Percentiles rank a stretch among this genome's conserved stretches.
These are phyloP conservation scores for Candida manassasensis DNA, from an alignment of 805 yeast species.

Conservation along the genomic window DNA sequence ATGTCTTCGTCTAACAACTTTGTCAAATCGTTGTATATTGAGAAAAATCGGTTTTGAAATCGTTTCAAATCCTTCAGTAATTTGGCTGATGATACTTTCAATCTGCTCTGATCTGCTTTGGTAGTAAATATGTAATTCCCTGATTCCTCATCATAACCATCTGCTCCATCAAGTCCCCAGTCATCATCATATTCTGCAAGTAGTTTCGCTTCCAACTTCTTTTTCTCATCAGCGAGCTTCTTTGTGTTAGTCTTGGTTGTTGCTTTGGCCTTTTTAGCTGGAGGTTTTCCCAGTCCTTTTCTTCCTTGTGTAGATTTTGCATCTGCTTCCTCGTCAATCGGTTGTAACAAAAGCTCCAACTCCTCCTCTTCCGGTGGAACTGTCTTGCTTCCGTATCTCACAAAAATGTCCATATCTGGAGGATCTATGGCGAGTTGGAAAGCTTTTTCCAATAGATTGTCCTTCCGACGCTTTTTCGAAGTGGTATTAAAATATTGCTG, in stretches of 20 bases:
- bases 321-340: conserved; percentile 20
- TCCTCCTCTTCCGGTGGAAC: conserved; percentile 47
- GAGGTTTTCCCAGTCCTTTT: conserved; percentile 6
- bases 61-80: conserved; percentile 18
- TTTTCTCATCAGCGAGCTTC: conserved; percentile 10
- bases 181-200: conserved; percentile 28
- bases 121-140: conserved; percentile 36
- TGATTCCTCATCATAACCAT: conserved; percentile 16
- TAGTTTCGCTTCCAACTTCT: conserved; percentile 13
- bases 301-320: conserved; percentile 9
- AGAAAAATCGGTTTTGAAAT: conserved; percentile 11
- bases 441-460: conserved; percentile 45
- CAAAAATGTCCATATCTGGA: conserved; percentile 39
- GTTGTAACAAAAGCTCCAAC: conserved; percentile 36
- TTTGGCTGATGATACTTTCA: conserved; percentile 15
- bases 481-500: conserved; percentile 26
- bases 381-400: conserved; percentile 36
- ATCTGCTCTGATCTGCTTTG: conserved; percentile 23
- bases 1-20: conserved; percentile 10
- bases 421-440: conserved; percentile 49
- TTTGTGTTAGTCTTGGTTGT: conserved; percentile 8
- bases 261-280: conserved; percentile 8
- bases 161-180: conserved; percentile 42
- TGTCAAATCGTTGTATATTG: conserved; percentile 8
- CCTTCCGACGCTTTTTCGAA: conserved; percentile 30